Base-by-base conservation (phyloP, 306 rosid genomes). In the Rosa chinensis region DNA sequence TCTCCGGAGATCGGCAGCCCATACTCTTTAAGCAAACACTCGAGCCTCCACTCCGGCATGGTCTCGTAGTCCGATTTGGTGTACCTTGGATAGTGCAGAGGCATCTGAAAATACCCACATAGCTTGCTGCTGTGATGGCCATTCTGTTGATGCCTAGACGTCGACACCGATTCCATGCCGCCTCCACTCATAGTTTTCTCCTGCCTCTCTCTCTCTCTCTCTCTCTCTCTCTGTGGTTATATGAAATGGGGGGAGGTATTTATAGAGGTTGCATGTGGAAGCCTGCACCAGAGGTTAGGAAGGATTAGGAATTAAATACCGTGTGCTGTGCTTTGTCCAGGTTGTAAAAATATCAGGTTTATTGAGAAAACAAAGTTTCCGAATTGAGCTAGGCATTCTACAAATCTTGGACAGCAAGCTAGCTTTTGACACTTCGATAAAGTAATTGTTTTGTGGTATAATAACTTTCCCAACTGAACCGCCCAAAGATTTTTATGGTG, bases 31-130 rank as follows among this genome's bases (percentile, higher is more conserved):
- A 90, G 92, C 86, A 90, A 87, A 35, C 88, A 90, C 43, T 90
- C 94, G 12, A 88, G 71, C 87, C 84, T 88, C 89, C 94, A 88
- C 84, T 88, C 94, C 37, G 91, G 91, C 92, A 90, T 88, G 82
- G 77, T 71, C 82, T 90, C 91, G 56, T 90, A 88, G 73, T 90
- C 94, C 37, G 83, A 81, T 53, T 82, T 52, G 1, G 87, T 85
- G 84, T 90, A 88, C 74, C 86, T 84, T 49, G 94, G 94, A 77
- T 90, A 90, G 85, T 90, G 94, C 28, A 90, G 77, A 62, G 92
- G 92, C 92, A 90, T 90, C 82, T 88, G 89, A 80, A 88, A 86
- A 40, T 83, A 55, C 16, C 84, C 83, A 35, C 85, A 68, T 4
- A 79, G 37, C 43, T 78, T 81, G 44, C 75, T 50, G 10, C 28